A percentile compares a stretch with the other conserved stretches of the same genome.
Conservation (phyloP, 345 rosid species). For the rapeseed (Brassica napus) region Da-Ae NC_063450.1:54387001-54387500, state of each 20-base stretch:
- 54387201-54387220: background rate
- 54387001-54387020: background rate
- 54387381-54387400: background rate
- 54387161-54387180: background rate
- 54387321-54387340: background rate
- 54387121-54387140: background rate
- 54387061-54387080: background rate
- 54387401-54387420: background rate
- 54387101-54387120: background rate
- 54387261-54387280: background rate
- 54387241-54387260: background rate
- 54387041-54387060: background rate
- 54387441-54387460: background rate
- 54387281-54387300: background rate
- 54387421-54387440: background rate
- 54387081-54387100: background rate
- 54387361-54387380: background rate
- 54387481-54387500: background rate
- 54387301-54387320: background rate
- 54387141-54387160: background rate
- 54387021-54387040: background rate
- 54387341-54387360: background rate
- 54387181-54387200: no score
- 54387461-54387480: background rate
- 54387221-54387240: background rate